Percentiles rank a stretch among this genome's conserved stretches.
phyloP scores from a whole-genome alignment of 495 filamentous ascomycete species.

The Echria macrotheca region DNA sequence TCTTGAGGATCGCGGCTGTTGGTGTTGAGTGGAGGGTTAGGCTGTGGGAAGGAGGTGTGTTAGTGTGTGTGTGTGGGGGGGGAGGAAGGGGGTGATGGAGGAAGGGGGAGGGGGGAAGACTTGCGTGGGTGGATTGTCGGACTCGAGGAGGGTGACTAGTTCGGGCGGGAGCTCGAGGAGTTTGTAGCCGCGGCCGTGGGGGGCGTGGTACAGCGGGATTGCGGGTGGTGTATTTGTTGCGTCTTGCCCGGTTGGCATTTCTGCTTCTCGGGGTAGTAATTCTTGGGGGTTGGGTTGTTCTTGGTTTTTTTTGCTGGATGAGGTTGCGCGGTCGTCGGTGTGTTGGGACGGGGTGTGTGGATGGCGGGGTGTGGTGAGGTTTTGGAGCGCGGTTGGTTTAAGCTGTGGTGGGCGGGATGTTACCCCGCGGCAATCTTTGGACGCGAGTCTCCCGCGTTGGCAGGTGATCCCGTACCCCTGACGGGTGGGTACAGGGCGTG shows the following conservation, averaged over 20 bases:
- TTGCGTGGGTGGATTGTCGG: slow-evolving; percentile 55
- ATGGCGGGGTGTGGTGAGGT: no score
- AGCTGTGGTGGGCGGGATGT: no score
- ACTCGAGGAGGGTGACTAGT: slow-evolving; percentile 60
- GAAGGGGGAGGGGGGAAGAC: slow-evolving; percentile 15
- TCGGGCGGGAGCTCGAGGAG: slow-evolving; percentile 79
- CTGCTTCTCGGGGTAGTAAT: not conserved
- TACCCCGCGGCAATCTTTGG: no score
- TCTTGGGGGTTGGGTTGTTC: not conserved
- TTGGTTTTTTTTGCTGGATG: no score
- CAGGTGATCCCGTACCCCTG: no score
- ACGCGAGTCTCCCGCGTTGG: no score
- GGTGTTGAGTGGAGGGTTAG: slow-evolving; percentile 60
- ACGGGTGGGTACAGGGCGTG: no score
- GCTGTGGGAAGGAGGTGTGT: slow-evolving; percentile 33
- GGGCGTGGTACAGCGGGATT: slow-evolving; percentile 59
- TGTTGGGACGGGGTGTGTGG: no score
- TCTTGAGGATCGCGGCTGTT: slow-evolving; percentile 69
- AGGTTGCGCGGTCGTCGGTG: no score
- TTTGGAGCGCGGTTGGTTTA: no score
- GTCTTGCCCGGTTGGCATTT: slow-evolving; percentile 6
- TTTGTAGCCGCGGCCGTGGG: slow-evolving; percentile 58
- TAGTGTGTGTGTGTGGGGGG: not conserved
- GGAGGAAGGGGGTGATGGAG: not conserved
- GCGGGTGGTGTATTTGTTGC: slow-evolving; percentile 29